These are phyloP conservation scores for Apiotrichum veenhuisii DNA, from an alignment of 1,284 basidiomycete genomes.

Conservation along the genomic window DNA sequence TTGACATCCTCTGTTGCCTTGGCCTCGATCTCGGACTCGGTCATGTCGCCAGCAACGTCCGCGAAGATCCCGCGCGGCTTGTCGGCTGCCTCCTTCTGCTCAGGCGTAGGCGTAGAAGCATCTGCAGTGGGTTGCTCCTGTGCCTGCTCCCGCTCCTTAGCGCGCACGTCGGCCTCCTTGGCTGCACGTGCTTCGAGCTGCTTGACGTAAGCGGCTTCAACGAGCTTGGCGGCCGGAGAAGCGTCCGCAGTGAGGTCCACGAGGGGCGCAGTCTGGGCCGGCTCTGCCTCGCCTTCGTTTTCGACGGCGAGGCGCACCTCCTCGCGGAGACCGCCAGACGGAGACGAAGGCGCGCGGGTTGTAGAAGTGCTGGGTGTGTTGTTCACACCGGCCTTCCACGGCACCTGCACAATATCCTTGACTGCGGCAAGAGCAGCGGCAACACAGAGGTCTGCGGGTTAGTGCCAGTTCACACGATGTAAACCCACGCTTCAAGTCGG, in stretches of 20 bases:
- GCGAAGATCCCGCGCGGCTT: constrained; percentile 3
- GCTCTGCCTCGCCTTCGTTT: neutral
- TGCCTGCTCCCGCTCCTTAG: neutral
- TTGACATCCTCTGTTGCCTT: neutral
- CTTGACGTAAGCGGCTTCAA: constrained; percentile 14
- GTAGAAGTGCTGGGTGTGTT: neutral
- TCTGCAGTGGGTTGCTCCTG: neutral
- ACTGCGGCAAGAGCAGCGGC: constrained; percentile 81
- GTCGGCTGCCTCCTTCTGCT: neutral
- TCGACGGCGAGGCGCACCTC: constrained; percentile 10
- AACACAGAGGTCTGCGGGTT: constrained; percentile 71
- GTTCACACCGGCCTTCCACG: constrained; percentile 56
- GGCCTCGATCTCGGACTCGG: neutral
- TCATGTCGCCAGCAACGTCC: neutral
- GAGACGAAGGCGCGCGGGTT: neutral
- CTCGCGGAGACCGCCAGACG: constrained; percentile 1
- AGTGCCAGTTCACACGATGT: neutral
- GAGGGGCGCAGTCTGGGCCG: neutral
- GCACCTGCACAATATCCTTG: constrained; percentile 73
- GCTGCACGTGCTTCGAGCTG: constrained; percentile 10
- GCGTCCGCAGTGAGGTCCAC: constrained; percentile 1
- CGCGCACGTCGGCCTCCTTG: constrained; percentile 3
- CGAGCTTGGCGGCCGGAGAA: constrained; percentile 12
- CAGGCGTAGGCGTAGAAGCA: neutral
- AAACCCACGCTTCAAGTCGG: constrained; percentile 82